Conservation (phyloP, 495 filamentous ascomycete genomes). For the Daldinia bambusicola region DNA sequence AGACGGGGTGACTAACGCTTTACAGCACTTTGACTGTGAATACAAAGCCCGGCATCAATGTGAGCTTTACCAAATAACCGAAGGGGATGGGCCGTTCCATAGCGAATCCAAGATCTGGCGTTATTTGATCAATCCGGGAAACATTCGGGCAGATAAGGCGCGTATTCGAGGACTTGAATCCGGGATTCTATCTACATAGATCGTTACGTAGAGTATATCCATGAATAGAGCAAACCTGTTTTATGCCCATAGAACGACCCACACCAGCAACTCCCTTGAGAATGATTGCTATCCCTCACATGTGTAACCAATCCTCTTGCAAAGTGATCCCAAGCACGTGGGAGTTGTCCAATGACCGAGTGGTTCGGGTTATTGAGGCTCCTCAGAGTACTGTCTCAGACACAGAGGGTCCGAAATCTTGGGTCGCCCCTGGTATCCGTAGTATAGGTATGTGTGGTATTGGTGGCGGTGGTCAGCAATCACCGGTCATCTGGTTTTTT, state of each 20-base stretch:
- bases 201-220: conserved; percentile 24
- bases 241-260: conserved; percentile 26
- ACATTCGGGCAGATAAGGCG: conserved; percentile 21
- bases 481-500: not conserved
- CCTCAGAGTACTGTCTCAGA: conserved; percentile 19
- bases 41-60: conserved; percentile 51
- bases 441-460: not conserved
- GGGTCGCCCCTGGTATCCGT: conserved; percentile 29
- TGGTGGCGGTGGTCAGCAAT: conserved; percentile 26
- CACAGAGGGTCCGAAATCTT: conserved; percentile 23
- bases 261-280: not conserved
- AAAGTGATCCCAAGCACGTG: conserved; percentile 23
- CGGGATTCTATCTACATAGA: conserved; percentile 25
- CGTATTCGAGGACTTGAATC: not conserved
- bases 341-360: conserved; percentile 24
- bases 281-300: conserved; percentile 29
- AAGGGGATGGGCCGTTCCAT: not conserved
- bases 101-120: not conserved
- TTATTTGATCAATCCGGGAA: conserved; percentile 7
- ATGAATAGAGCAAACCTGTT: conserved; percentile 18
- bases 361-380: conserved; percentile 21
- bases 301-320: conserved; percentile 7
- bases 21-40: conserved; percentile 51
- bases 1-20: conserved; percentile 14
- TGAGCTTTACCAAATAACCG: conserved; percentile 40